A percentile compares a stretch with the other conserved stretches of the same genome.
Conservation (phyloP, 805 yeast species). For the Candida tallmaniae region DNA sequence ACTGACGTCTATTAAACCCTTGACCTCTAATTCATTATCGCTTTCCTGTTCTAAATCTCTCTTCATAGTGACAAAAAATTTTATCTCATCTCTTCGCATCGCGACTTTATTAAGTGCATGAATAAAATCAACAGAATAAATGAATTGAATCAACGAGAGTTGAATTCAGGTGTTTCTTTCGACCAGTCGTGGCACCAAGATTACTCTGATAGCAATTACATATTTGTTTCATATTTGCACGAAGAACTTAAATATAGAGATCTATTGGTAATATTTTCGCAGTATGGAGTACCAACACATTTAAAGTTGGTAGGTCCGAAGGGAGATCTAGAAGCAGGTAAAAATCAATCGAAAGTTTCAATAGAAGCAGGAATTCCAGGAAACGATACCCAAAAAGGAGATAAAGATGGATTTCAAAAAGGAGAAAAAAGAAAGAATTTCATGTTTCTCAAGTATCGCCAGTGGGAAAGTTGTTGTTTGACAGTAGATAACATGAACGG, state of each 20-base stretch:
- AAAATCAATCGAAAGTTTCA: constrained; percentile 24
- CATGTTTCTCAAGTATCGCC: constrained; percentile 79
- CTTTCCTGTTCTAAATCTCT: constrained; percentile 14
- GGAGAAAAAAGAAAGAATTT: constrained; percentile 49
- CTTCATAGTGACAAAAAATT: constrained; percentile 5
- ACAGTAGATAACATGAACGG: constrained; percentile 92
- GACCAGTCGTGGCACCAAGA: constrained; percentile 89
- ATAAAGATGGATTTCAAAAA: constrained; percentile 43
- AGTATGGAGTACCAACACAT: constrained; percentile 82
- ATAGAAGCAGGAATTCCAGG: background rate
- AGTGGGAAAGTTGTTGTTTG: constrained; percentile 70
- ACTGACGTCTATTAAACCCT: constrained; percentile 40
- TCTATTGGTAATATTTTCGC: constrained; percentile 73
- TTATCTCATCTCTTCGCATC: constrained; percentile 1
- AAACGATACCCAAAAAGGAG: background rate
- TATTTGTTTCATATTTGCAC: constrained; percentile 74
- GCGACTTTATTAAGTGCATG: constrained; percentile 16
- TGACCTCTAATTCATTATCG: constrained; percentile 26
- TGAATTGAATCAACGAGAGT: constrained; percentile 61
- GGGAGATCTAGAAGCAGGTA: too few relatives aligned
- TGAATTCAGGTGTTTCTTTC: constrained; percentile 52
- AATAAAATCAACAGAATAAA: constrained; percentile 43
- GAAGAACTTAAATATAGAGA: constrained; percentile 68
- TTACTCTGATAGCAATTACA: constrained; percentile 68
- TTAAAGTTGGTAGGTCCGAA: constrained; percentile 45